Conservation (phyloP, 2,329 filamentous ascomycete species). For the Lecanicillium sp. region DNA sequence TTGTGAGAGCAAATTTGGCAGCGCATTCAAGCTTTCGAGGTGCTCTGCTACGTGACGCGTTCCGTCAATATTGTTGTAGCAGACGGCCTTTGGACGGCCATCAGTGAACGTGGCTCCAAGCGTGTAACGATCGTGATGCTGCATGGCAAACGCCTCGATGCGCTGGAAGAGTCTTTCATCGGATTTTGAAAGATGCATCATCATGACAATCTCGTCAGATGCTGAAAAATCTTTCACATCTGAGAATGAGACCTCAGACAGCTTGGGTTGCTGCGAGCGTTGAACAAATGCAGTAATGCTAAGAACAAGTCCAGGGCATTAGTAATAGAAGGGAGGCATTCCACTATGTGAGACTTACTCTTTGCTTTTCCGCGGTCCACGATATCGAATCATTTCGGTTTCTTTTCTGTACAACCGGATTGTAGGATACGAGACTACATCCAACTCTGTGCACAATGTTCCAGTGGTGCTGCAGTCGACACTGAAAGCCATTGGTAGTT, state of each 20-base stretch:
- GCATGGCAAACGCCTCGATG: constrained; percentile 24
- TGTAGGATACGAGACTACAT: constrained; percentile 36
- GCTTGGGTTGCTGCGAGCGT: constrained; percentile 16
- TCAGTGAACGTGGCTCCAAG: constrained; percentile 24
- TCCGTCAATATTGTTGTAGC: constrained; percentile 32
- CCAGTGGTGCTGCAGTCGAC: constrained; percentile 31
- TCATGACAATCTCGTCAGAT: constrained; percentile 32
- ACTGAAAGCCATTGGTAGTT: constrained; percentile 17
- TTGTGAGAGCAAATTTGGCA: constrained; percentile 28
- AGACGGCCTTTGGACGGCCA: constrained; percentile 18
- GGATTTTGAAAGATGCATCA: constrained; percentile 26
- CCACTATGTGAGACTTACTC: constrained; percentile 17
- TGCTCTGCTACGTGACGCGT: constrained; percentile 24
- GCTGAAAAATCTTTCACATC: constrained; percentile 12
- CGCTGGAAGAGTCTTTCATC: constrained; percentile 20
- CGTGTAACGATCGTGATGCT: constrained; percentile 30
- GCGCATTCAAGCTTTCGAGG: constrained; percentile 20
- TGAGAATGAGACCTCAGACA: constrained; percentile 11
- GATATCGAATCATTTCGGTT: constrained; percentile 27
- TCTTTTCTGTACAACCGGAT: constrained; percentile 32
- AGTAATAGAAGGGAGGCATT: not conserved
- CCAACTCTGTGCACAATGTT: constrained; percentile 30
- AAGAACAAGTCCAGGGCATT: not conserved
- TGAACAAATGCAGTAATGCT: constrained; percentile 24
- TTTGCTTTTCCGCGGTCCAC: constrained; percentile 31